Conservation (phyloP, 495 filamentous ascomycete genomes). For the Poronia punctata region DNA sequence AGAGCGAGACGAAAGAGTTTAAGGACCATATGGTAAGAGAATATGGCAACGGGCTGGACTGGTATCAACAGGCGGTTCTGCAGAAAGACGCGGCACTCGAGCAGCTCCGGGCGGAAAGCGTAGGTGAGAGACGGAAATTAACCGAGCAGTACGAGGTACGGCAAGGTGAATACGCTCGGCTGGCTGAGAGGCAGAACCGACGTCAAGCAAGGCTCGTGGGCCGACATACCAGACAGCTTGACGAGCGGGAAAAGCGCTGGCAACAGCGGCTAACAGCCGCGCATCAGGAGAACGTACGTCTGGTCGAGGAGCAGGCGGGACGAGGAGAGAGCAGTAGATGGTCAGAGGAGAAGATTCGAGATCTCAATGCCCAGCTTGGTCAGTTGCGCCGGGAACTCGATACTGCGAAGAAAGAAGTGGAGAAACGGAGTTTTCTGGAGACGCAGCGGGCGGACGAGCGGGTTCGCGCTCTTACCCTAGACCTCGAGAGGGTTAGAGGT, state of each 20-base stretch:
- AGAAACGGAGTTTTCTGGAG: neutral
- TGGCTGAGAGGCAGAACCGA: neutral
- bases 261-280: neutral
- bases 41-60: neutral
- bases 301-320: too few relatives aligned
- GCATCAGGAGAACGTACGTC: neutral
- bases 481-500: neutral
- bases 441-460: neutral
- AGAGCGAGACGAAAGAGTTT: neutral
- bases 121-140: neutral
- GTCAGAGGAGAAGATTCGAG: too few relatives aligned
- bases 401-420: neutral
- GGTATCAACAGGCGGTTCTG: neutral
- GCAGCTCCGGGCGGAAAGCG: neutral
- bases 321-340: too few relatives aligned
- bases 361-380: too few relatives aligned
- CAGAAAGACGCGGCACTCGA: neutral
- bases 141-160: neutral
- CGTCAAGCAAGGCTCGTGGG: neutral
- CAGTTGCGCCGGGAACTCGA: too few relatives aligned
- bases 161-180: neutral
- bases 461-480: neutral
- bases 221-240: neutral
- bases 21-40: neutral
- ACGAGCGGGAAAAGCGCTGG: neutral